Evolutionary conservation across 371 early-diverging fungal species (phyloP).

Genomic region (Lichtheimia ramosa): DNA sequence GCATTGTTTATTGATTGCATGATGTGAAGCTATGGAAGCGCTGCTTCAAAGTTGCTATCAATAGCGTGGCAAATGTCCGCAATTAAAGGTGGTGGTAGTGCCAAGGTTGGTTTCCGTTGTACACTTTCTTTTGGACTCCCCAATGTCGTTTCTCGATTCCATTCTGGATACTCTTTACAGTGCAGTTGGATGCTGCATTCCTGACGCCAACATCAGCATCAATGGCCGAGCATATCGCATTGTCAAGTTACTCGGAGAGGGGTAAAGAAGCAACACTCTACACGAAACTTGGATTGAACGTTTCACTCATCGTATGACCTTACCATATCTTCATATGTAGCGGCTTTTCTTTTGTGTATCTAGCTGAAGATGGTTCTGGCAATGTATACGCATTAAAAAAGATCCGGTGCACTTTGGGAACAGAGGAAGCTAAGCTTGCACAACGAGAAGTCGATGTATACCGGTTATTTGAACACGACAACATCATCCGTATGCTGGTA

Average conservation of each 20-base stretch:
- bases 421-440: constrained; percentile 59
- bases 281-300: too few relatives aligned
- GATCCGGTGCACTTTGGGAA: constrained; percentile 65
- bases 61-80: too few relatives aligned
- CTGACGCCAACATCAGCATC: constrained; percentile 56
- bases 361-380: constrained; percentile 64
- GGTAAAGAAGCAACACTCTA: constrained; percentile 35
- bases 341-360: constrained; percentile 75
- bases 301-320: not conserved
- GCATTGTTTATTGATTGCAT: too few relatives aligned
- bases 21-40: too few relatives aligned
- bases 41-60: too few relatives aligned
- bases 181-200: constrained; percentile 52
- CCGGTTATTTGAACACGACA: constrained; percentile 62
- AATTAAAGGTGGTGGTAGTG: too few relatives aligned
- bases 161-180: constrained; percentile 43
- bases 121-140: not conserved
- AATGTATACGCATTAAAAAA: constrained; percentile 68
- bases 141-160: constrained; percentile 31
- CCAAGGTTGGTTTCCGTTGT: too few relatives aligned
- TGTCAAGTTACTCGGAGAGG: constrained; percentile 70
- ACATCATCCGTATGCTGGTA: constrained; percentile 71
- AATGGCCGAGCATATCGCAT: constrained; percentile 60
- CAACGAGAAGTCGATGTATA: constrained; percentile 69
- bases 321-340: constrained; percentile 24